phyloP scores from a whole-genome alignment of 169 alveolate genomes.

The Blepharisma undulans region DNA sequence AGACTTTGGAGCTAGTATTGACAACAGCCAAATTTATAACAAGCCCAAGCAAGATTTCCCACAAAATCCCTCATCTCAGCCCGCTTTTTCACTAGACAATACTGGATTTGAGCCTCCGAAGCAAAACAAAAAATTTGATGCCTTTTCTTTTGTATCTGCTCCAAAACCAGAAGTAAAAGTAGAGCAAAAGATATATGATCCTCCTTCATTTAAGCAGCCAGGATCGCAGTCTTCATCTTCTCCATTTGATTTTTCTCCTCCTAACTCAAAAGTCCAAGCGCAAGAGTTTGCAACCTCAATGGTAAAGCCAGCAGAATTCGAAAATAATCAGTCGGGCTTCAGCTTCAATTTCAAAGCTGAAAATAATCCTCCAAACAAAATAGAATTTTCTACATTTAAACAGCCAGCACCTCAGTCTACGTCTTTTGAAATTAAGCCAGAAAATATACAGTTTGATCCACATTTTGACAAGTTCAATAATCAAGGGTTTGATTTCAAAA shows the following conservation, averaged over 20 bases:
- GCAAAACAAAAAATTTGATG: neutral
- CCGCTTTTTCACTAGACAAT: neutral
- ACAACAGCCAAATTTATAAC: neutral
- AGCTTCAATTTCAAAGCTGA: neutral
- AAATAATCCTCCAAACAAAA: neutral
- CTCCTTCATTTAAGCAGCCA: neutral
- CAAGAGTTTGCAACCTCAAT: neutral
- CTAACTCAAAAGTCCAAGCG: neutral
- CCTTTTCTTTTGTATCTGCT: neutral
- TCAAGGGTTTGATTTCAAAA: neutral
- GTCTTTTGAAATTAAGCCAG: slow-evolving; percentile 8
- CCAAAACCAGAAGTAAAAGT: neutral
- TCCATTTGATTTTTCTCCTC: neutral
- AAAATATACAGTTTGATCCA: neutral
- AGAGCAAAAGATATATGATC: neutral
- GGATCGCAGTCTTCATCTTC: neutral
- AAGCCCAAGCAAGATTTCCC: neutral
- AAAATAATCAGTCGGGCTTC: neutral
- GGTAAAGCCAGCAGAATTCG: neutral
- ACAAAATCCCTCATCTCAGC: neutral
- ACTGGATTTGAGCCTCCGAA: neutral
- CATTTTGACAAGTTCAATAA: neutral
- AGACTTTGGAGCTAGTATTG: neutral
- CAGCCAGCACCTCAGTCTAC: neutral
- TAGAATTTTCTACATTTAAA: neutral